Evolutionary conservation across 805 yeast species (phyloP).

Genomic region (Cyberlindnera maritima): DNA sequence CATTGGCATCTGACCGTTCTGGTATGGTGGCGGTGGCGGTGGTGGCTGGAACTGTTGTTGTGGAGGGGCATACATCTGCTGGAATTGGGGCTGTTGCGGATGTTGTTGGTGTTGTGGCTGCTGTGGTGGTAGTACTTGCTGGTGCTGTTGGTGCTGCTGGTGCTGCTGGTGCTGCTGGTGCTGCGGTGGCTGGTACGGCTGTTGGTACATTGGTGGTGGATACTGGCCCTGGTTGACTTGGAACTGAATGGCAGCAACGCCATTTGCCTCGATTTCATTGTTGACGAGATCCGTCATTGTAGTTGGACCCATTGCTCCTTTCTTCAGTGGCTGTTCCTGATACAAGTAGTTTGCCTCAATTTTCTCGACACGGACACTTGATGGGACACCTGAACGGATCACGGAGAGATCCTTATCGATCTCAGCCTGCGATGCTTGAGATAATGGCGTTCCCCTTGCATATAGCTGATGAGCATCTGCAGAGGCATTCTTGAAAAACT

Average conservation of each 20-base stretch:
- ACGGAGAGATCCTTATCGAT: constrained; percentile 17
- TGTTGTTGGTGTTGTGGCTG: constrained; percentile 5
- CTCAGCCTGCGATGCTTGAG: constrained; percentile 16
- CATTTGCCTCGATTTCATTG: constrained; percentile 22
- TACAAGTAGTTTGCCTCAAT: constrained; percentile 24
- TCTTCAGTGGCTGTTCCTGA: constrained; percentile 20
- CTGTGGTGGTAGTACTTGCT: constrained; percentile 1
- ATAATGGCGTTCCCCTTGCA: constrained; percentile 8
- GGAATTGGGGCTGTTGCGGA: not conserved
- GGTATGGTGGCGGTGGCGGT: constrained; percentile 4
- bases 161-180: constrained; percentile 2
- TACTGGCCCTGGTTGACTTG: constrained; percentile 3
- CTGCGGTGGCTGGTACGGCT: constrained; percentile 5
- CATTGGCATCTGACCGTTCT: constrained; percentile 2
- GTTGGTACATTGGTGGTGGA: constrained; percentile 6
- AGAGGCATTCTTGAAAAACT: not conserved
- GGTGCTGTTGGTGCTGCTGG: constrained; percentile 10
- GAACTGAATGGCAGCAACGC: constrained; percentile 11
- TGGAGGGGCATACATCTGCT: not conserved
- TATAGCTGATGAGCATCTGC: not conserved
- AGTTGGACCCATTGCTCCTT: constrained; percentile 15
- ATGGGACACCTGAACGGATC: constrained; percentile 4
- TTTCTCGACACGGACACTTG: constrained; percentile 13
- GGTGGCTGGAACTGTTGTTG: constrained; percentile 7
- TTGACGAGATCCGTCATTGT: constrained; percentile 30